Percentiles rank a stretch among this genome's conserved stretches.
Conservation (phyloP, 352 stramenopile species). For the Globisporangium barbulae region DNA sequence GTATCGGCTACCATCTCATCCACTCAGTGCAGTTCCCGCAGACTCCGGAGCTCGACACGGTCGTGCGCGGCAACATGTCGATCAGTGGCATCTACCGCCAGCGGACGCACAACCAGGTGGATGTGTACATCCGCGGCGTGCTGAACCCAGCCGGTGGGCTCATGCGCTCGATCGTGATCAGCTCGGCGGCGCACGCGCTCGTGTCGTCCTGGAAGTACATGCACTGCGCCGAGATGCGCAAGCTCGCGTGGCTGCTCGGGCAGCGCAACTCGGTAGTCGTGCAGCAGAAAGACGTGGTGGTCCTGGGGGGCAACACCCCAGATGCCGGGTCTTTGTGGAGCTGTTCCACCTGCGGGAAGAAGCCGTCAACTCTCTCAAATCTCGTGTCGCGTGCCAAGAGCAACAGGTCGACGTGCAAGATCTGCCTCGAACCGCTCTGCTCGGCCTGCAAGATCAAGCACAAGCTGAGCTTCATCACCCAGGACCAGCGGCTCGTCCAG, state of each 20-base stretch:
- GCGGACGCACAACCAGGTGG: constrained; percentile 18
- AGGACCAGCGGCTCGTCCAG: constrained; percentile 30
- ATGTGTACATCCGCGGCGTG: constrained; percentile 26
- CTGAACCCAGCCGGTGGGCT: constrained; percentile 36
- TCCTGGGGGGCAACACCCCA: background rate
- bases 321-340: background rate
- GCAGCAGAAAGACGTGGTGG: constrained; percentile 13
- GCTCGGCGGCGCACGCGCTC: constrained; percentile 34
- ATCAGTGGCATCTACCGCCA: constrained; percentile 55
- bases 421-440: constrained; percentile 36
- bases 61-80: constrained; percentile 48
- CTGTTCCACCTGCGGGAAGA: constrained; percentile 29
- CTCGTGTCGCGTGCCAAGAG: constrained; percentile 19
- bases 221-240: constrained; percentile 63
- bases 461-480: constrained; percentile 36
- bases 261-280: constrained; percentile 16
- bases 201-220: constrained; percentile 29
- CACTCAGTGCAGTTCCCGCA: constrained; percentile 63
- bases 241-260: constrained; percentile 36
- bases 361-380: constrained; percentile 16
- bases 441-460: constrained; percentile 29
- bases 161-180: constrained; percentile 36
- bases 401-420: constrained; percentile 25
- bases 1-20: constrained; percentile 53
- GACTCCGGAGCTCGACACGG: constrained; percentile 29